Evolutionary conservation across 345 rosid species (phyloP).

Genomic region (Brassica incana): DNA sequence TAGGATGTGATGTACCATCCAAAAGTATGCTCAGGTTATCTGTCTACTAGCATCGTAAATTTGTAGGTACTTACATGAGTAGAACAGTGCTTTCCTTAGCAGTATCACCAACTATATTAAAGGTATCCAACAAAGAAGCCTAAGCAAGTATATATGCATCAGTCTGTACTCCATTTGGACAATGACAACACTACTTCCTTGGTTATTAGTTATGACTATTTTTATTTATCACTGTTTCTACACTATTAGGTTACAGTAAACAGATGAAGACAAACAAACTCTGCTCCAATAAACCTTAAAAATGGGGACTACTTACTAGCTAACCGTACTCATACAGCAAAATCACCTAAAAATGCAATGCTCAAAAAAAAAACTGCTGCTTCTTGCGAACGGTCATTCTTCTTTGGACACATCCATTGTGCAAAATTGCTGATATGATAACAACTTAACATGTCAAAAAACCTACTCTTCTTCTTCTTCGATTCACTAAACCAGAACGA

Average conservation of each 20-base stretch:
- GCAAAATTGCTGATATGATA: background rate
- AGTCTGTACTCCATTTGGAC: background rate
- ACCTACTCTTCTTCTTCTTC: background rate
- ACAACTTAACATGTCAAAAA: background rate
- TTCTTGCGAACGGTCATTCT: background rate
- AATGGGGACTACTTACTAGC: background rate
- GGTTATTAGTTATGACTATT: background rate
- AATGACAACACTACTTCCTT: constrained; percentile 1
- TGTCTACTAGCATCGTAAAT: background rate
- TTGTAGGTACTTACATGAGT: background rate
- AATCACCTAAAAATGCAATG: background rate
- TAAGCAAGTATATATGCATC: background rate
- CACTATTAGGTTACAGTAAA: background rate
- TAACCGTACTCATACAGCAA: background rate
- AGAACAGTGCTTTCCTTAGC: background rate
- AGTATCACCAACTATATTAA: background rate
- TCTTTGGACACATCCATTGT: background rate
- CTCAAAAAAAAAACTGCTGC: background rate
- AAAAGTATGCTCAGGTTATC: background rate
- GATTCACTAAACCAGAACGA: background rate
- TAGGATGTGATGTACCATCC: background rate
- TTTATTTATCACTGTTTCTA: background rate
- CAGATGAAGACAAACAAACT: background rate
- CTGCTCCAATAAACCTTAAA: background rate
- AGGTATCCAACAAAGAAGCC: background rate